Percentiles rank a stretch among this genome's conserved stretches.
Conservation (phyloP, 2,329 filamentous ascomycete species). For the Penicillium sp. region DNA sequence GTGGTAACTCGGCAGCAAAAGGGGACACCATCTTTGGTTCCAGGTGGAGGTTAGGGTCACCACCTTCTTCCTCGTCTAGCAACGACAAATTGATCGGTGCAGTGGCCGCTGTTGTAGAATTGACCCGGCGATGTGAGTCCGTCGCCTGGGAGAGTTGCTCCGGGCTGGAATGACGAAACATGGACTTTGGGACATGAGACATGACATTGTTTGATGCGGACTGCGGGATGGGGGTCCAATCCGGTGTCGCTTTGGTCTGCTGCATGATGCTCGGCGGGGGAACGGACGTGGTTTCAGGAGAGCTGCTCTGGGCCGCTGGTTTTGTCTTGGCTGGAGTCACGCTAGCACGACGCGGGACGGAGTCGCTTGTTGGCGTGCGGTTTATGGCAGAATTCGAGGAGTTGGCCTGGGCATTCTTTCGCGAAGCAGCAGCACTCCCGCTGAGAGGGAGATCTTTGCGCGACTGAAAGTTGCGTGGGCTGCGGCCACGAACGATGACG, state of each 20-base stretch:
- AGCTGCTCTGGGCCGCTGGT: conserved; percentile 31
- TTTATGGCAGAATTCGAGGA: conserved; percentile 28
- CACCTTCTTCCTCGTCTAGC: conserved; percentile 56
- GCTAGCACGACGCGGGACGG: conserved; percentile 25
- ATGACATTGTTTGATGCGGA: conserved; percentile 19
- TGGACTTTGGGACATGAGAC: conserved; percentile 28
- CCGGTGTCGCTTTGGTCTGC: conserved; percentile 27
- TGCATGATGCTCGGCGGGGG: conserved; percentile 27
- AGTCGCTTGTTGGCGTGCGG: conserved; percentile 31
- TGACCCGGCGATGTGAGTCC: conserved; percentile 36
- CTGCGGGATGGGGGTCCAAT: conserved; percentile 37
- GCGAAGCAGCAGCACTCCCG: conserved; percentile 72
- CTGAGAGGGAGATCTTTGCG: conserved; percentile 88
- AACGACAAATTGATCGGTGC: conserved; percentile 55
- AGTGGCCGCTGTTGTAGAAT: conserved; percentile 12
- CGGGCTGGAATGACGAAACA: conserved; percentile 54
- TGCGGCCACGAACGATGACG: conserved; percentile 89
- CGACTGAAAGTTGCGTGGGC: conserved; percentile 90
- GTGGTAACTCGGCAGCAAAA: conserved; percentile 26
- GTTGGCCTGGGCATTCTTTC: conserved; percentile 60
- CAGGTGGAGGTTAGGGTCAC: conserved; percentile 29
- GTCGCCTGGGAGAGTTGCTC: conserved; percentile 44
- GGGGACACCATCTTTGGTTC: conserved; percentile 21
- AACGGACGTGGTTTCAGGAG: conserved; percentile 31
- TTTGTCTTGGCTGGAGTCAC: conserved; percentile 29